Evolutionary conservation across 1,139 yeast species (phyloP), one percentile per base, ranked within the genome.

Genomic region (Arxiozyma bovina): DNA sequence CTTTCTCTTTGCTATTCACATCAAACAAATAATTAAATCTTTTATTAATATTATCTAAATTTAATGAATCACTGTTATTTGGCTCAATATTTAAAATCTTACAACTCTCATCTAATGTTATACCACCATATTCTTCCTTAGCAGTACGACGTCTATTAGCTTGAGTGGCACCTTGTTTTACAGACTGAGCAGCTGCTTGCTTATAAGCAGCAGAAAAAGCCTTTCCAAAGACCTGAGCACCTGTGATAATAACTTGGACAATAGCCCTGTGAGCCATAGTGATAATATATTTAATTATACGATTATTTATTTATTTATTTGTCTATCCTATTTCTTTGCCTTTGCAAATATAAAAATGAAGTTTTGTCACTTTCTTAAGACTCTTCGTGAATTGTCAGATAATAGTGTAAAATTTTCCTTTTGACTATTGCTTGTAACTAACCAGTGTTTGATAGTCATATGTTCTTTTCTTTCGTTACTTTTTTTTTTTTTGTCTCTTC

Each of bases 121-220:
- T 81, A 48, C 96, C 97, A 52, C 91, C 89, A 50, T 66, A 68
- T 53, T 69, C 72, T 20, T 67, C 67, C 23, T 82, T 79, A 64
- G 83, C 80, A 15, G 84, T 77, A 27, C 55, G 55, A 22, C 54
- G 74, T 53, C 77, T 70, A 0, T 73, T 70, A 2, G 81, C 79
- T 30, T 78, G 74, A 18, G 79, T 74, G 21, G 95, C 88, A 54
- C 78, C 74, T 61, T 81, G 81, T 51, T 85, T 81, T 8, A 89
- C 87, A 11, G 89, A 80, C 45, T 89, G 90, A 55, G 87, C 85
- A 20, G 97, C 96, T 1, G 99, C 98, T 73, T 93, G 98, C 66
- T 85, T 86, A 77, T 91, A 93, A 0, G 99, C 98, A 70, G 90
- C 96, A n/a, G 91, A 80, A 71, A 93, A 93, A 0, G 99, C 99